Conservation (phyloP, 192 early-diverging fungal genomes). For the Endogone sp. region DNA sequence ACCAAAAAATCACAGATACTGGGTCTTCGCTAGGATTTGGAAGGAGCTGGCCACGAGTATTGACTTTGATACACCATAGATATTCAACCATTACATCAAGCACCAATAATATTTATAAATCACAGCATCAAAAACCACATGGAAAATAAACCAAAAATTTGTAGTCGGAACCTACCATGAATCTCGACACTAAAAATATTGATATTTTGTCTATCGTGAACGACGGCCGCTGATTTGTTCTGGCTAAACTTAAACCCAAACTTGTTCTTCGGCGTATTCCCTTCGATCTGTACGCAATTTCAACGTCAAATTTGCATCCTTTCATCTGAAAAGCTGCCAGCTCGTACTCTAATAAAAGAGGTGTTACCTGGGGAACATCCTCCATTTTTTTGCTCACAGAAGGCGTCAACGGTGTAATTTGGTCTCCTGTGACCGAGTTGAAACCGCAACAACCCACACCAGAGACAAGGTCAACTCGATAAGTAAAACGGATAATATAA, state of each 20-base stretch:
- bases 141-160: too few species aligned
- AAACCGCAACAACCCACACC: neutral
- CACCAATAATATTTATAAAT: too few species aligned
- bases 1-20: constrained; percentile 63
- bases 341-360: neutral
- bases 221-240: constrained; percentile 36
- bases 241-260: constrained; percentile 65
- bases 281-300: constrained; percentile 48
- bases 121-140: too few species aligned
- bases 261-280: constrained; percentile 55
- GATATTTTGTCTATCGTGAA: constrained; percentile 38
- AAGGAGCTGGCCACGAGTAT: constrained; percentile 40
- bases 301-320: too few species aligned
- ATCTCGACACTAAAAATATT: constrained; percentile 64
- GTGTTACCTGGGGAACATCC: constrained; percentile 1
- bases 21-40: constrained; percentile 70
- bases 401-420: neutral
- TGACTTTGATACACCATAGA: constrained; percentile 9
- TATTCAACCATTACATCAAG: neutral
- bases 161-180: constrained; percentile 36
- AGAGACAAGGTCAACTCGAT: too few species aligned
- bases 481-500: too few species aligned
- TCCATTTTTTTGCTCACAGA: neutral
- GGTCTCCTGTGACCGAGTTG: neutral
- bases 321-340: too few species aligned